A percentile compares a stretch with the other conserved stretches of the same genome.
These are phyloP conservation scores for Pseudogymnoascus sp. DNA, from an alignment of 2,329 filamentous ascomycete genomes.

Conservation along the genomic window DNA sequence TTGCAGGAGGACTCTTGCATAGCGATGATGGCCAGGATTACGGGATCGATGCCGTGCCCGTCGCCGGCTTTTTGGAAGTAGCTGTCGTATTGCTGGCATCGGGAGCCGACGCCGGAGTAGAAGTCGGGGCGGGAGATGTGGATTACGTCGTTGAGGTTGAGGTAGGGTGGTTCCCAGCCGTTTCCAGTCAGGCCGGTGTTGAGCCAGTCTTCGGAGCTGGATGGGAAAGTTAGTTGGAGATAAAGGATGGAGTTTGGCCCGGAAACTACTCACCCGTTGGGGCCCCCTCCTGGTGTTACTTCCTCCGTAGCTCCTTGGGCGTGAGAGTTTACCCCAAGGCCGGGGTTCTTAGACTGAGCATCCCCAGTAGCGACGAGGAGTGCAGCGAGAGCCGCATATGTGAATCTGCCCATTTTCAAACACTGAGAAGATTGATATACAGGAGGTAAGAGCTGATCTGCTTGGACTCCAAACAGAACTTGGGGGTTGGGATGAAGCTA, in stretches of 20 bases:
- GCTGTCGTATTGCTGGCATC: constrained; percentile 28
- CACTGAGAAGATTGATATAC: neutral
- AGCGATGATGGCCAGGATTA: constrained; percentile 30
- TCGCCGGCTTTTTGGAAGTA: constrained; percentile 28
- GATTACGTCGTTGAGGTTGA: constrained; percentile 25
- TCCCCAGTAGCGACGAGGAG: constrained; percentile 5
- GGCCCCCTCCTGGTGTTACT: constrained; percentile 14
- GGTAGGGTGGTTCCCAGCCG: constrained; percentile 31
- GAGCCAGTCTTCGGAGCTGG: constrained; percentile 27
- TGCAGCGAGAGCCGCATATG: neutral
- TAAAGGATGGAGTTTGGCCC: neutral
- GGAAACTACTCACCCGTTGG: constrained; percentile 12
- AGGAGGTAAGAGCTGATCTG: neutral
- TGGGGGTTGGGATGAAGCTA: neutral
- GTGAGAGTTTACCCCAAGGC: constrained; percentile 8
- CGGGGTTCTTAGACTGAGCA: neutral
- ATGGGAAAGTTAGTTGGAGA: constrained; percentile 9
- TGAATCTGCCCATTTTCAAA: neutral
- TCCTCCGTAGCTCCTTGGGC: constrained; percentile 13
- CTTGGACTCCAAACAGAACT: neutral
- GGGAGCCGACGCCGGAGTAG: constrained; percentile 23
- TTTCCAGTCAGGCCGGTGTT: constrained; percentile 24
- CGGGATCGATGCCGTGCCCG: constrained; percentile 29
- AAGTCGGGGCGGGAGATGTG: constrained; percentile 25
- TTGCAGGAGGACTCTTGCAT: constrained; percentile 33